These are phyloP conservation scores for Schwanniomyces pseudopolymorphus DNA, from an alignment of 805 yeast genomes.

Conservation along the genomic window DNA sequence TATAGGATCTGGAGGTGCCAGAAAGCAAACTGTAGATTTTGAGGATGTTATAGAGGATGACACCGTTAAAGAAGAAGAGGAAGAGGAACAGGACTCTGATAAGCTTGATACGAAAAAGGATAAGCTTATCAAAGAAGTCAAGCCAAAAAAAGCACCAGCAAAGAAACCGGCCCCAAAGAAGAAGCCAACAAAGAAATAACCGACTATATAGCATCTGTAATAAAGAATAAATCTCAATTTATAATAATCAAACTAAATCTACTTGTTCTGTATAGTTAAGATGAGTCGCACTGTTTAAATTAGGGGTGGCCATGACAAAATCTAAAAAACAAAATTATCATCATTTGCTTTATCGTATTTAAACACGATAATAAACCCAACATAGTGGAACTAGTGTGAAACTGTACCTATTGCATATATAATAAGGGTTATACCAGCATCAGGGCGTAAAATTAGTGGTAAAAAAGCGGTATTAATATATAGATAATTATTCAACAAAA, in stretches of 20 bases:
- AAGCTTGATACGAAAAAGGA: conserved; percentile 57
- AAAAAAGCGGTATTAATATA: not conserved
- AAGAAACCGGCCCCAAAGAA: conserved; percentile 5
- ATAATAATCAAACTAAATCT: too few species aligned
- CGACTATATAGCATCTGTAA: not conserved
- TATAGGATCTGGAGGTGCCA: conserved; percentile 28
- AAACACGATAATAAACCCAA: not conserved
- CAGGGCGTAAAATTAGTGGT: not conserved
- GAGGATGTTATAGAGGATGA: conserved; percentile 74
- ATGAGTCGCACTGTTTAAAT: not conserved
- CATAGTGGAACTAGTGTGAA: not conserved
- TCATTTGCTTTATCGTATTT: not conserved
- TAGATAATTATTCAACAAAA: not conserved
- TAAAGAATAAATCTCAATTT: not conserved
- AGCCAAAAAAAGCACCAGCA: conserved; percentile 30
- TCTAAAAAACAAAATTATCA: not conserved
- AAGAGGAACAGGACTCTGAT: conserved; percentile 44
- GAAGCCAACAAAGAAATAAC: not conserved
- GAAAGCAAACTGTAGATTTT: conserved; percentile 53
- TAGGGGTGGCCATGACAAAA: not conserved
- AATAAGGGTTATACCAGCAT: not conserved
- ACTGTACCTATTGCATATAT: not conserved
- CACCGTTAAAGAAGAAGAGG: conserved; percentile 42
- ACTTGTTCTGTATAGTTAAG: not conserved
- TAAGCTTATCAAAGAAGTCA: conserved; percentile 55